These are phyloP conservation scores for Pseudogymnoascus sp. DNA, from an alignment of 2,329 filamentous ascomycete genomes.

Conservation along the genomic window DNA sequence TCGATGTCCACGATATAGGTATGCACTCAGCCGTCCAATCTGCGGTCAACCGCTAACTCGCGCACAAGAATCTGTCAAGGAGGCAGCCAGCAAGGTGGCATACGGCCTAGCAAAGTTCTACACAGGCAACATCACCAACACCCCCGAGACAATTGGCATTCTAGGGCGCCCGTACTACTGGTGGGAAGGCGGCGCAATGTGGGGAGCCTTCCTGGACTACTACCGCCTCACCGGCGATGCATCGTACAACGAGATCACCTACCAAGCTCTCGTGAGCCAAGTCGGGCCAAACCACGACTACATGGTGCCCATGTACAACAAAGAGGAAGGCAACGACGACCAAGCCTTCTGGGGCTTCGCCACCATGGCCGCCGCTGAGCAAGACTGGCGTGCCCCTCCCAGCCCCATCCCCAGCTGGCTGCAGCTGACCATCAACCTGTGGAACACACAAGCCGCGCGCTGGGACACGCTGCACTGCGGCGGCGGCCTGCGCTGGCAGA, in stretches of 20 bases:
- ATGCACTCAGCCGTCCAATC: not conserved
- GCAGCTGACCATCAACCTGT: constrained; percentile 59
- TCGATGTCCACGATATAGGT: not conserved
- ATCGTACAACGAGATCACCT: constrained; percentile 50
- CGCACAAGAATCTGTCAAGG: constrained; percentile 48
- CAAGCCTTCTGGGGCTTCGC: constrained; percentile 67
- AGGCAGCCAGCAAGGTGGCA: constrained; percentile 52
- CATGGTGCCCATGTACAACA: constrained; percentile 46
- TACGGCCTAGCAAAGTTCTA: constrained; percentile 56
- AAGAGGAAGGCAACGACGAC: constrained; percentile 66
- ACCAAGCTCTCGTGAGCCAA: constrained; percentile 52
- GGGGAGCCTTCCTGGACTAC: constrained; percentile 62
- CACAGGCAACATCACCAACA: constrained; percentile 49
- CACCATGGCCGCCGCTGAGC: constrained; percentile 59
- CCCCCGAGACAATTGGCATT: constrained; percentile 47
- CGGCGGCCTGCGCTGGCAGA: constrained; percentile 75
- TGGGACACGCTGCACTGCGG: constrained; percentile 62
- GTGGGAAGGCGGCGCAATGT: constrained; percentile 53
- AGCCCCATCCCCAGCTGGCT: constrained; percentile 48
- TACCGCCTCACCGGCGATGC: constrained; percentile 56
- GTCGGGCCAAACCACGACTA: constrained; percentile 50
- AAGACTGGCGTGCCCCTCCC: constrained; percentile 52
- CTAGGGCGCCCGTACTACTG: constrained; percentile 57
- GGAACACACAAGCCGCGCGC: constrained; percentile 59
- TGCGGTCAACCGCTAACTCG: not conserved